Percentiles rank a stretch among this genome's conserved stretches.
Conservation (phyloP, 495 filamentous ascomycete species). For the Penicillium cinerascens region DNA sequence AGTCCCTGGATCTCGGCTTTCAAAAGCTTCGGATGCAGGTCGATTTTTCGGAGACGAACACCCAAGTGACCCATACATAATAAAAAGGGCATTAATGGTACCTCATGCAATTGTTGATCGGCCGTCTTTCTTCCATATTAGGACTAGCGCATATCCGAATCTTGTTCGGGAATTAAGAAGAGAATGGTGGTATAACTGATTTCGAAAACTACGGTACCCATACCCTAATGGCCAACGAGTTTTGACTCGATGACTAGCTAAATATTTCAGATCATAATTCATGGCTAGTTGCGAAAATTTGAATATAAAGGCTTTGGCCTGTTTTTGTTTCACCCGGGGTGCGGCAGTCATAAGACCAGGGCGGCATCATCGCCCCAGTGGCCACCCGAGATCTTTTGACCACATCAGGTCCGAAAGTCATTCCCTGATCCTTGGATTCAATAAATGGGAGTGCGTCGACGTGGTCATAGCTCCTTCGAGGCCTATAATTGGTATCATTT, state of each 20-base stretch:
- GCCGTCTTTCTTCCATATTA: too few relatives aligned
- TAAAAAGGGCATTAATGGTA: too few relatives aligned
- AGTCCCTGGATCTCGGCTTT: too few relatives aligned
- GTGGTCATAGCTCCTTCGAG: neutral
- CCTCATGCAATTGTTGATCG: too few relatives aligned
- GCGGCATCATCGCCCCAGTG: neutral
- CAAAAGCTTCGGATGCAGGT: too few relatives aligned
- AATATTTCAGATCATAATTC: neutral
- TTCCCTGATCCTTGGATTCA: neutral
- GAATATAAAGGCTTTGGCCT: neutral
- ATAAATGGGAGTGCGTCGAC: neutral
- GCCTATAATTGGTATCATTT: neutral
- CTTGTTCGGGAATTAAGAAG: too few relatives aligned
- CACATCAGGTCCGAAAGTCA: constrained; percentile 8
- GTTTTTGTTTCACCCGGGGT: neutral
- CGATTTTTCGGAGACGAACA: too few relatives aligned
- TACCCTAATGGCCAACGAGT: neutral
- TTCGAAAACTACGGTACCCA: too few relatives aligned
- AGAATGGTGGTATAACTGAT: too few relatives aligned
- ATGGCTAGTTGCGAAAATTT: neutral
- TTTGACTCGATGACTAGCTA: neutral
- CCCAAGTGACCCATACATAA: too few relatives aligned
- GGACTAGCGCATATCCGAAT: too few relatives aligned
- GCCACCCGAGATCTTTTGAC: constrained; percentile 3
- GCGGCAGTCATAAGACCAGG: constrained; percentile 1